Evolutionary conservation across 176 grass and related monocot genomes (phyloP).

Genomic region (Zoysia japonica): DNA sequence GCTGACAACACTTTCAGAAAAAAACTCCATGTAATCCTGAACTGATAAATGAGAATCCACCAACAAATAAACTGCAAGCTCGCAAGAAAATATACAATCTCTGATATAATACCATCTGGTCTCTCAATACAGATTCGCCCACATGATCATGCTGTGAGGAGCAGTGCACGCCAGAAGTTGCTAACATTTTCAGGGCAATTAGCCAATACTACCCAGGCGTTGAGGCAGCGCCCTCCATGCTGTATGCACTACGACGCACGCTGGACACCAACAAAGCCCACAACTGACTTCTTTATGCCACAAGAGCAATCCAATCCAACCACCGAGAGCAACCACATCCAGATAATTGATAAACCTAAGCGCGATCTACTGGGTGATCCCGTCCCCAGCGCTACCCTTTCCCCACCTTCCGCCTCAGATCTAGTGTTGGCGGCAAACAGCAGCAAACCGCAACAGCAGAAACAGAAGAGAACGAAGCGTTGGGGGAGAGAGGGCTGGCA

Average conservation of each 20-base stretch:
- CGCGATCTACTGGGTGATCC: background rate
- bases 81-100: no score
- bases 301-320: background rate
- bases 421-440: background rate
- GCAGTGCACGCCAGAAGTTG: background rate
- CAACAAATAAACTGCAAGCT: no score
- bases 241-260: background rate
- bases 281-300: background rate
- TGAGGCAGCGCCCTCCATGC: background rate
- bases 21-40: background rate
- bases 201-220: background rate
- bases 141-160: background rate
- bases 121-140: background rate
- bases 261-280: background rate
- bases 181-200: background rate
- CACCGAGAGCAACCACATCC: background rate
- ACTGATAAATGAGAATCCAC: background rate
- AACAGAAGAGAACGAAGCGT: background rate
- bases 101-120: background rate
- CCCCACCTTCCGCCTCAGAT: slow-evolving; percentile 14
- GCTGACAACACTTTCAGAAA: no score
- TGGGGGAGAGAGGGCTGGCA: background rate
- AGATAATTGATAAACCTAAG: slow-evolving; percentile 21
- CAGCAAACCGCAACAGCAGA: background rate
- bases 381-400: background rate